These are phyloP conservation scores for Sporothrix mexicana DNA, from an alignment of 2,329 filamentous ascomycete genomes.

Conservation along the genomic window DNA sequence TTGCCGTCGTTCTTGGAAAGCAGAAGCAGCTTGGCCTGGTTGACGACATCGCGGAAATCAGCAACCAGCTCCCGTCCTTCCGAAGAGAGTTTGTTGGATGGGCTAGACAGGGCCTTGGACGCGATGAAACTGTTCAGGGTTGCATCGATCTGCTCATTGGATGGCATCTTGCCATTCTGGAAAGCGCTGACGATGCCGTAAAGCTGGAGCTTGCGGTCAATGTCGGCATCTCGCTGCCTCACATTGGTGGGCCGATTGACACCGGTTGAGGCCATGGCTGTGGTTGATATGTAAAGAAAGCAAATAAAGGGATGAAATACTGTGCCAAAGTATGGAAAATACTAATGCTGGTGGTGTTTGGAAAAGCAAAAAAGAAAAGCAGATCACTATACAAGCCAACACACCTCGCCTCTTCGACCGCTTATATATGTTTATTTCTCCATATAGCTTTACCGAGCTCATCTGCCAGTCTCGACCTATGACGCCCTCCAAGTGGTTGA, in stretches of 20 bases:
- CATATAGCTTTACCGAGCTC: no score
- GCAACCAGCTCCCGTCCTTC: conserved; percentile 81
- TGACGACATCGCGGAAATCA: conserved; percentile 80
- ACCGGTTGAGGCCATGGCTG: conserved; percentile 16
- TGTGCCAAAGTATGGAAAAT: neutral
- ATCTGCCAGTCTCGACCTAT: neutral
- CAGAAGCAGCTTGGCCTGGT: conserved; percentile 81
- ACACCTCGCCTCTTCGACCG: no score
- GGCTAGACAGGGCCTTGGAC: conserved; percentile 71
- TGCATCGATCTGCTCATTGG: conserved; percentile 94
- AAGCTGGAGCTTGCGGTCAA: conserved; percentile 92
- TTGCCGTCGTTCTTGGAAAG: conserved; percentile 96
- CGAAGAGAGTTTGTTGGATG: conserved; percentile 76
- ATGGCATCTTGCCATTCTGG: conserved; percentile 86
- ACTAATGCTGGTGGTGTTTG: neutral
- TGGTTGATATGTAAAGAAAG: neutral
- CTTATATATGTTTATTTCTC: neutral
- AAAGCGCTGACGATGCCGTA: conserved; percentile 91
- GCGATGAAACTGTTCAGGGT: conserved; percentile 86
- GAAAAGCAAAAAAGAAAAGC: neutral
- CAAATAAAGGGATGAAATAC: neutral
- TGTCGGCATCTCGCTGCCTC: conserved; percentile 80
- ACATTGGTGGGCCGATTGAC: conserved; percentile 77
- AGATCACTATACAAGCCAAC: neutral
- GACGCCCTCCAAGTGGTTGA: conserved; percentile 19